Evolutionary conservation across 345 rosid genomes (phyloP), one percentile per base, ranked within the genome.

Genomic region (Hibiscus tridactylites): DNA sequence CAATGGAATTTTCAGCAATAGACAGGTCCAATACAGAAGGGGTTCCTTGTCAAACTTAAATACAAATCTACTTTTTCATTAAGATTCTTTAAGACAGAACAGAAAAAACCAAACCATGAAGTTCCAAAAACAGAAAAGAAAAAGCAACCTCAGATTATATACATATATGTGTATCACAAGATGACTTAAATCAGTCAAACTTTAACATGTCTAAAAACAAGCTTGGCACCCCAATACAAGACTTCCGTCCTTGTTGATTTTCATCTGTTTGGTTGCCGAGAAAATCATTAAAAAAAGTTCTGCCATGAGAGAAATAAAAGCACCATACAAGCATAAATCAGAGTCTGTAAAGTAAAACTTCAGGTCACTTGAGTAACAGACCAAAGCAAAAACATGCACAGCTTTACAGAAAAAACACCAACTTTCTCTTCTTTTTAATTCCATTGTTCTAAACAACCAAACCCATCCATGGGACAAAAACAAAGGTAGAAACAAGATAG

Each of bases 61-160:
- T 54, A 78, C 78, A 80, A 78, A 81, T 77, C 76, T 59, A 65
- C 85, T 84, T 84, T 79, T 79, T 16, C 52, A 71, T 81, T 71
- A 21, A 79, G 88, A 86, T 82, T 87, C 91, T 81, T 75, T 64
- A 46, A 73, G 89, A 86, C 94, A 85, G 88, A 59, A 57, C 76
- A 78, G 84, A 87, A 84, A 73, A 81, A 85, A 71, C 90, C 90
- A 89, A 85, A 83, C 77, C 82, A 71, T 73, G 85, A 75, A 74
- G 70, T 66, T 87, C 93, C 96, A 89, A 87, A 87, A 79, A 49
- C 76, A 72, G 77, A 54, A 65, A 75, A 75, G 42, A 71, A 72
- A 75, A 59, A 66, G 42, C 71, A 47, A 64, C 70, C 70, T 13
- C 39, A 54, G 78, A 76, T 68, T 60, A 60, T 24, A 59, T 37